Evolutionary conservation across 2,329 filamentous ascomycete genomes (phyloP), one percentile per base, ranked within the genome.

Genomic region (Colletotrichum neosansevieriae): DNA sequence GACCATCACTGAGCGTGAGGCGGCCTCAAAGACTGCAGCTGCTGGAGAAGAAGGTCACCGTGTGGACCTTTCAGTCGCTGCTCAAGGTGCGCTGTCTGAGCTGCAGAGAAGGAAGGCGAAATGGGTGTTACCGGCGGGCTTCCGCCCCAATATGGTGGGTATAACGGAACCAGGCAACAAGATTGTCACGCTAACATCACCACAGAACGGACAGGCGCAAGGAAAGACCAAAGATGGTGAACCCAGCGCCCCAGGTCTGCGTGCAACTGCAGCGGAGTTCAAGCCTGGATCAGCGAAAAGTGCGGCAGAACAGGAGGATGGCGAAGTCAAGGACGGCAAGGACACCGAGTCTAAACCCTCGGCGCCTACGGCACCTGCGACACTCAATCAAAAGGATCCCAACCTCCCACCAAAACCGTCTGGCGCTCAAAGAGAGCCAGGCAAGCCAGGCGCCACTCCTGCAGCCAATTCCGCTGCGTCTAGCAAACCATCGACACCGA

Each of bases 111-210:
- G 87, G 70, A 88, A 91, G 72, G 82, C 86, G 49, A 86, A 87
- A 76, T 94, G 91, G 91, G 86, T 94, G 36, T 86, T 92, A 78
- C 90, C 93, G 42, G 91, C 93, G 74, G 89, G 89, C 47, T 95
- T 94, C 80, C 83, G 88, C 44, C 84, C 87, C 68, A 90, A 89
- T 72, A 83, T 86, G 70, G 90, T 92, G 72, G 78, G 81, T 78
- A 70, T 70, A 49, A 4, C 36, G 34, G 38, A 6, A 4, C 19
- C 40, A 10, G 24, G 1, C 19, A 40, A 71, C 74, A 38, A 75
- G 76, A 45, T 74, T 73, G 19, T 69, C 73, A 50, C 40, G 58
- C 78, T 83, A 67, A 83, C 76, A 36, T 10, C 11, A 79, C 75
- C 5, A 75, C 77, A 44, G 79, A 86, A 77, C 80, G 83, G 63